phyloP scores from a whole-genome alignment of 2,329 filamentous ascomycete genomes.

The Diaporthe sp. region DNA sequence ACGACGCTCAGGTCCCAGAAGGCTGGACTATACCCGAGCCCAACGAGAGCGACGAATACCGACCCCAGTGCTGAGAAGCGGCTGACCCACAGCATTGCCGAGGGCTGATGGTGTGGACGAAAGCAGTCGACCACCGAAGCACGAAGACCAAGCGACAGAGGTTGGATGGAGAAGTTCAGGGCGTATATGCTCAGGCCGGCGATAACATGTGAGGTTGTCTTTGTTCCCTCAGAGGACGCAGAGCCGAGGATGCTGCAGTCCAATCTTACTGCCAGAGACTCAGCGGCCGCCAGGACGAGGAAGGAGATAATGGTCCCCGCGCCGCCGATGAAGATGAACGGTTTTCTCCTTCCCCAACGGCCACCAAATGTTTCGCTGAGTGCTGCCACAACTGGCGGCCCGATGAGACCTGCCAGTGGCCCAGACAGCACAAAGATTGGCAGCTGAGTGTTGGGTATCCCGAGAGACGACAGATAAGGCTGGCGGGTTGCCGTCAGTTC shows the following conservation, averaged over 20 bases:
- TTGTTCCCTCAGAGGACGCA: not conserved
- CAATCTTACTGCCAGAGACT: conserved; percentile 5
- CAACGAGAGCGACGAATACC: conserved; percentile 9
- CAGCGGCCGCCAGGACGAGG: not conserved
- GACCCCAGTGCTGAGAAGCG: conserved; percentile 16
- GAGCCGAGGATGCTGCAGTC: conserved; percentile 4
- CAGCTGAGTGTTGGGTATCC: conserved; percentile 19
- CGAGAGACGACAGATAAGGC: conserved; percentile 22
- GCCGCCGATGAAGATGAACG: conserved; percentile 7
- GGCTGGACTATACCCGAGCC: conserved; percentile 4
- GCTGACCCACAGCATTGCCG: conserved; percentile 22
- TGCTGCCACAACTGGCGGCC: conserved; percentile 15
- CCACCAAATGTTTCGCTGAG: not conserved
- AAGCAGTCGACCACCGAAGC: conserved; percentile 24
- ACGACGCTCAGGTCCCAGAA: conserved; percentile 20
- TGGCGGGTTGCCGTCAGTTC: not conserved
- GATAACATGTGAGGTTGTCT: not conserved
- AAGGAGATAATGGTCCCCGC: conserved; percentile 10
- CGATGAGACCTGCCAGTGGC: conserved; percentile 12
- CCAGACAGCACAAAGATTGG: conserved; percentile 18
- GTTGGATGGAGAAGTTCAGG: conserved; percentile 22
- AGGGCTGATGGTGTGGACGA: conserved; percentile 1
- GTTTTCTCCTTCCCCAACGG: conserved; percentile 2
- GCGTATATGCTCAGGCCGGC: conserved; percentile 17
- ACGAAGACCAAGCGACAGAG: conserved; percentile 5